Conservation (phyloP, 169 alveolate genomes). For the Cryptosporidium canis region DNA sequence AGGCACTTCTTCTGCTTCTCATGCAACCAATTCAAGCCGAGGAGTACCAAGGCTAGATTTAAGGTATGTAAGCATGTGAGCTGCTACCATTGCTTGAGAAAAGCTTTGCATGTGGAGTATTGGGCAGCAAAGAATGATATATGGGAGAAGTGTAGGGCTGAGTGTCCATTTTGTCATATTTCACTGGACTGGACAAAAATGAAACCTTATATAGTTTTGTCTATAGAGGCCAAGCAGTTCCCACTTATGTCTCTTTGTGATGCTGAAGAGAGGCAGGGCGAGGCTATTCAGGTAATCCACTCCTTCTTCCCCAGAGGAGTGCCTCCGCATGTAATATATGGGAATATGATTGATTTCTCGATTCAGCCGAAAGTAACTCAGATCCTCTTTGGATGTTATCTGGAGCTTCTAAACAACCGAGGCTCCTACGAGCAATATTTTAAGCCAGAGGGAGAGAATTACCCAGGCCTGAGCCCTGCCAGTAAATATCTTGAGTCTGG, state of each 20-base stretch:
- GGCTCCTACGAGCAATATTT: conserved; percentile 8
- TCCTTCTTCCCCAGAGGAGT: conserved; percentile 66
- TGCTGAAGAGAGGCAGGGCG: conserved; percentile 39
- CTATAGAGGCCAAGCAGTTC: conserved; percentile 49
- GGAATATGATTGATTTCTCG: conserved; percentile 27
- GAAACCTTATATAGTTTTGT: conserved; percentile 53
- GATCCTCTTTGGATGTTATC: conserved; percentile 6
- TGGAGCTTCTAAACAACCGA: not conserved
- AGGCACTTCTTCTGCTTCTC: conserved; percentile 58
- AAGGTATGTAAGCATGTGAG: conserved; percentile 70
- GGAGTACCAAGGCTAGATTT: conserved; percentile 68
- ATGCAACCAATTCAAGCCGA: conserved; percentile 53
- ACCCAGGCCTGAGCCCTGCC: not conserved
- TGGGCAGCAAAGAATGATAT: conserved; percentile 74
- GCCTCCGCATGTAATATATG: conserved; percentile 37
- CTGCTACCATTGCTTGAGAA: conserved; percentile 65
- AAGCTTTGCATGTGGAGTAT: conserved; percentile 69
- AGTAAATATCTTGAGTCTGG: not conserved
- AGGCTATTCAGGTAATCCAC: conserved; percentile 47
- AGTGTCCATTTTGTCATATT: conserved; percentile 63
- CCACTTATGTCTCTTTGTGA: conserved; percentile 52
- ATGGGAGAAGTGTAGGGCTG: conserved; percentile 68
- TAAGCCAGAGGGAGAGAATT: not conserved
- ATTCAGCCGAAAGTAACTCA: conserved; percentile 58
- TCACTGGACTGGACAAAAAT: conserved; percentile 59